Percentiles rank a stretch among this genome's conserved stretches.
phyloP scores from a whole-genome alignment of 306 rosid species.

The Castanopsis chinensis region DNA sequence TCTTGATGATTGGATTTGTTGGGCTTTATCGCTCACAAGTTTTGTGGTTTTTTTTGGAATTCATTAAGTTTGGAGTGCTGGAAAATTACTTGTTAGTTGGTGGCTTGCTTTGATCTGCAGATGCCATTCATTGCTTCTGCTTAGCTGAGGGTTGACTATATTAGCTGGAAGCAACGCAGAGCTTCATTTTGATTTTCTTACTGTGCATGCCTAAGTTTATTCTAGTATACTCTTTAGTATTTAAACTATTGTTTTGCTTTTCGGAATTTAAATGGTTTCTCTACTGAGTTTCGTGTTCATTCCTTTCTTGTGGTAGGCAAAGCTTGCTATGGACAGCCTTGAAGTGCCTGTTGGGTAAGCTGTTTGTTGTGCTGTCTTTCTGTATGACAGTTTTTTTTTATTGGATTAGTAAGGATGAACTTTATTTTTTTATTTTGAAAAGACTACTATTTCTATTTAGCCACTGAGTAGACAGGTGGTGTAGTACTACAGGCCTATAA shows the following conservation, averaged over 20 bases:
- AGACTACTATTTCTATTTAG: no score
- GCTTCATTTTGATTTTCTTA: neutral
- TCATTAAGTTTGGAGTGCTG: neutral
- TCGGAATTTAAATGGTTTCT: slow-evolving; percentile 4
- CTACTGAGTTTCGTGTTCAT: slow-evolving; percentile 2
- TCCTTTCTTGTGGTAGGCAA: slow-evolving; percentile 46
- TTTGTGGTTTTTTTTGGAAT: neutral
- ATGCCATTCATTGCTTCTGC: neutral
- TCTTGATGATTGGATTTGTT: neutral
- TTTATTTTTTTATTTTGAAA: no score
- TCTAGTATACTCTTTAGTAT: neutral
- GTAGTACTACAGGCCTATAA: no score
- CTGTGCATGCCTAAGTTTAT: neutral
- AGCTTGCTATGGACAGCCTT: slow-evolving; percentile 59
- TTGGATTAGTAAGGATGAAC: no score
- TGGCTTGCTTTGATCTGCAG: neutral
- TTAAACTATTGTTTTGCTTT: neutral
- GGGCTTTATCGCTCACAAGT: neutral
- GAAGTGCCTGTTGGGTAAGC: slow-evolving; percentile 97
- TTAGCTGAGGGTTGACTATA: neutral
- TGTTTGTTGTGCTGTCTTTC: neutral
- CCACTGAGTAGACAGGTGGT: no score
- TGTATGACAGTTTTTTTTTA: neutral
- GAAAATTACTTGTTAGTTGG: neutral
- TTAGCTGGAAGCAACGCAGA: neutral